Percentiles rank a stretch among this genome's conserved stretches.
These are phyloP conservation scores for Ajuga reptans DNA, from an alignment of 305 asterid genomes.

Conservation along the genomic window DNA sequence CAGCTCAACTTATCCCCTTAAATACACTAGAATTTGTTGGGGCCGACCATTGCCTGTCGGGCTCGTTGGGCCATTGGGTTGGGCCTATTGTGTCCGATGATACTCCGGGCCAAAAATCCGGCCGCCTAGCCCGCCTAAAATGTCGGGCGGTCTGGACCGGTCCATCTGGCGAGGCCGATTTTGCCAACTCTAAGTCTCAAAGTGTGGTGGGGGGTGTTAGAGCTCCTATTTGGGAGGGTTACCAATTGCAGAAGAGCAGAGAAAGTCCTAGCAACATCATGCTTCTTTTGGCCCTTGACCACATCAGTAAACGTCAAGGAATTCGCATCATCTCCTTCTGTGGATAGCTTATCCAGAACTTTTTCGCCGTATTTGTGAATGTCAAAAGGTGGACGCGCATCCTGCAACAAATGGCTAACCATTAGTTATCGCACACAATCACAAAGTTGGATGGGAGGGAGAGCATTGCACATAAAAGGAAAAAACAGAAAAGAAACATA, in stretches of 20 bases:
- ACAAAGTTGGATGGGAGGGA: neutral
- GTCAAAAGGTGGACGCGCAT: slow-evolving; percentile 81
- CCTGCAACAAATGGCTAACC: slow-evolving; percentile 39
- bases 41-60: too few relatives aligned
- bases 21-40: too few relatives aligned
- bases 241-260: slow-evolving; percentile 96
- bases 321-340: slow-evolving; percentile 31
- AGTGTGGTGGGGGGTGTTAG: neutral
- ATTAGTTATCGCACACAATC: slow-evolving; percentile 2
- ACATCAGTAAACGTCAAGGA: slow-evolving; percentile 57
- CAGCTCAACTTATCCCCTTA: too few relatives aligned
- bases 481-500: neutral
- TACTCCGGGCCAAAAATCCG: too few relatives aligned
- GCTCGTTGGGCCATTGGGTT: too few relatives aligned
- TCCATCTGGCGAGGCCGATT: too few relatives aligned
- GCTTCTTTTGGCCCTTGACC: slow-evolving; percentile 73
- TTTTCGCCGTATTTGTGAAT: slow-evolving; percentile 76
- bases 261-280: slow-evolving; percentile 86
- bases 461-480: neutral
- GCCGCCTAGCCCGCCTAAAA: too few relatives aligned
- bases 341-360: slow-evolving; percentile 53
- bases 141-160: too few relatives aligned
- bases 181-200: too few relatives aligned
- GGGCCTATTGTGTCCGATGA: too few relatives aligned
- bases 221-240: slow-evolving; percentile 13